Evolutionary conservation across 2,329 filamentous ascomycete species (phyloP).

Genomic region (Pseudogymnoascus sp.): DNA sequence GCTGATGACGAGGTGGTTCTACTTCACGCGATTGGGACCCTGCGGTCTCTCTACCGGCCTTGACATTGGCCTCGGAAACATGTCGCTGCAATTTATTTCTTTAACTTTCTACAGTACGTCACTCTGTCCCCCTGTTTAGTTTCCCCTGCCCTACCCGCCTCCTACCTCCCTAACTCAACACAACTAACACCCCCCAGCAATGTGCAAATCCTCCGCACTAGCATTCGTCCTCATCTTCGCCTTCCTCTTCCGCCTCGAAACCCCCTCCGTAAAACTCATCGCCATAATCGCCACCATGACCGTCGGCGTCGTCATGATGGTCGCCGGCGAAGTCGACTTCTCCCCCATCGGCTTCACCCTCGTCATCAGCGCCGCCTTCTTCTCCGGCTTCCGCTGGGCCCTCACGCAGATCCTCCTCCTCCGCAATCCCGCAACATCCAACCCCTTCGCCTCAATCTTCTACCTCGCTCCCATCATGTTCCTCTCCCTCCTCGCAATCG

Average conservation of each 20-base stretch:
- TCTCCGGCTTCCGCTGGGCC: slow-evolving; percentile 96
- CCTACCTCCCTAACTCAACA: neutral
- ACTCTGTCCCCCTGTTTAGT: neutral
- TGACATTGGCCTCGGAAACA: slow-evolving; percentile 94
- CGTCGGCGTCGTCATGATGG: slow-evolving; percentile 92
- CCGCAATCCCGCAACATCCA: slow-evolving; percentile 87
- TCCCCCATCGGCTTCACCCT: slow-evolving; percentile 79
- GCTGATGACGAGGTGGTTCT: slow-evolving; percentile 86
- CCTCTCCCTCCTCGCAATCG: slow-evolving; percentile 67
- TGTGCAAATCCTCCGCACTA: slow-evolving; percentile 97
- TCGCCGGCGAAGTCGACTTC: slow-evolving; percentile 89
- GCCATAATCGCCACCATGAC: slow-evolving; percentile 90
- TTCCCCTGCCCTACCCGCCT: too few species aligned
- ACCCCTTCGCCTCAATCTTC: slow-evolving; percentile 95
- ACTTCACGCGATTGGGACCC: slow-evolving; percentile 82
- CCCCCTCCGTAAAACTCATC: slow-evolving; percentile 76
- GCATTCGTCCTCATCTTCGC: slow-evolving; percentile 94
- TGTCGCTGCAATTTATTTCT: slow-evolving; percentile 90
- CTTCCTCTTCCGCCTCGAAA: slow-evolving; percentile 86
- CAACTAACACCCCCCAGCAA: slow-evolving; percentile 46
- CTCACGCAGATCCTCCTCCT: slow-evolving; percentile 94
- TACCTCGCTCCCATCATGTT: slow-evolving; percentile 99
- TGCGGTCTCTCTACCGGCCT: slow-evolving; percentile 89
- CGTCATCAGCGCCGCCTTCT: slow-evolving; percentile 88
- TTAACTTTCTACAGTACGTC: slow-evolving; percentile 85